Percentiles rank a stretch among this genome's conserved stretches.
These are phyloP conservation scores for Xylaria bambusicola DNA, from an alignment of 495 filamentous ascomycete species.

Conservation along the genomic window DNA sequence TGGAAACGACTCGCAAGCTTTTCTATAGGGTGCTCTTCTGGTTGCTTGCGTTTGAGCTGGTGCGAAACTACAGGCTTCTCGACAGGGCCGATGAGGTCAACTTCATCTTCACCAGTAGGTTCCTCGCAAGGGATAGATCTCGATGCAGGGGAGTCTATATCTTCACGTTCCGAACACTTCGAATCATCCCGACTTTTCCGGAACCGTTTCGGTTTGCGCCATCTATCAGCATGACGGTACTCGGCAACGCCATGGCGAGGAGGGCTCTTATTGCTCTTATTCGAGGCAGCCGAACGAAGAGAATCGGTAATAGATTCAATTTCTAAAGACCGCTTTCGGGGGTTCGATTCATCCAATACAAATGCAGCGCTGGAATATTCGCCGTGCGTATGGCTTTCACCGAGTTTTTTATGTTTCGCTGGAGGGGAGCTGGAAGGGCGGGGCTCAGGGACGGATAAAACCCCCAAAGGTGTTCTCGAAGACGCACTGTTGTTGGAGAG, in stretches of 20 bases:
- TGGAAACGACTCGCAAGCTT: constrained; percentile 12
- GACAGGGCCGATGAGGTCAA: neutral
- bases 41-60: neutral
- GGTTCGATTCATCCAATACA: neutral
- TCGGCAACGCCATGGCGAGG: constrained; percentile 24
- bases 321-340: constrained; percentile 25
- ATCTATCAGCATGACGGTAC: constrained; percentile 22
- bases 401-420: constrained; percentile 32
- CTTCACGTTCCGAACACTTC: neutral
- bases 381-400: neutral
- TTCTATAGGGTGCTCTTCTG: neutral
- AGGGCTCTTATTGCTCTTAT: constrained; percentile 22
- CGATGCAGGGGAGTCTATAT: neutral
- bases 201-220: neutral
- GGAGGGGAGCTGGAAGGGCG: constrained; percentile 19
- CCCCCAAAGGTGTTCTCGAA: constrained; percentile 5
- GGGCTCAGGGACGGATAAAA: neutral
- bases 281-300: constrained; percentile 27
- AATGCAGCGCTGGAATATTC: constrained; percentile 17
- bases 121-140: neutral
- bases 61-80: neutral
- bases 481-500: constrained; percentile 23
- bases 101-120: constrained; percentile 7
- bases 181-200: neutral
- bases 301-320: constrained; percentile 25